phyloP scores from a whole-genome alignment of 106 monocot genomes.

The Allium cepa region DNA sequence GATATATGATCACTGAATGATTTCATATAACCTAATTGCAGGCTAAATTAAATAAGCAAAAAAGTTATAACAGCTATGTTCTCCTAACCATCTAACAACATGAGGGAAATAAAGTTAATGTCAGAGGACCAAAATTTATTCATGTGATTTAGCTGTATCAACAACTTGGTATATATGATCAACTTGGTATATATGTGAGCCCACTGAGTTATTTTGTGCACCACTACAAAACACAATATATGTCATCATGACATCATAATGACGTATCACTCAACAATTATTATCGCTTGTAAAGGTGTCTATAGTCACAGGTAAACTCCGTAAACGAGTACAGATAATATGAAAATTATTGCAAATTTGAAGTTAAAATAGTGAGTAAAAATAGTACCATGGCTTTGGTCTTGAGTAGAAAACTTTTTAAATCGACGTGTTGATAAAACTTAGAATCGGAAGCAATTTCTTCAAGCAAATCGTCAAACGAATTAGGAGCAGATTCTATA shows the following conservation, averaged over 20 bases:
- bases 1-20: too few relatives aligned
- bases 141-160: slow-evolving; percentile 2
- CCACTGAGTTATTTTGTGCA: background rate
- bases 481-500: slow-evolving; percentile 51
- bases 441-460: slow-evolving; percentile 31
- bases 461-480: slow-evolving; percentile 32
- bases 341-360: background rate
- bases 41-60: too few relatives aligned
- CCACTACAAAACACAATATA: background rate
- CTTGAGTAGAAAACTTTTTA: slow-evolving; percentile 39
- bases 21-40: too few relatives aligned
- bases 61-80: too few relatives aligned
- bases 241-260: background rate
- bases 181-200: too few relatives aligned
- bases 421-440: slow-evolving; percentile 24
- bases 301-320: too few relatives aligned
- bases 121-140: background rate
- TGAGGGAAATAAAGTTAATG: background rate
- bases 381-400: slow-evolving; percentile 51
- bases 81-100: too few relatives aligned
- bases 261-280: too few relatives aligned
- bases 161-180: too few relatives aligned
- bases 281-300: too few relatives aligned
- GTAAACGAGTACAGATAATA: background rate
- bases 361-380: background rate